Base-by-base conservation (phyloP, 2,329 filamentous ascomycete species). In the Neofusicoccum cordaticola region DNA sequence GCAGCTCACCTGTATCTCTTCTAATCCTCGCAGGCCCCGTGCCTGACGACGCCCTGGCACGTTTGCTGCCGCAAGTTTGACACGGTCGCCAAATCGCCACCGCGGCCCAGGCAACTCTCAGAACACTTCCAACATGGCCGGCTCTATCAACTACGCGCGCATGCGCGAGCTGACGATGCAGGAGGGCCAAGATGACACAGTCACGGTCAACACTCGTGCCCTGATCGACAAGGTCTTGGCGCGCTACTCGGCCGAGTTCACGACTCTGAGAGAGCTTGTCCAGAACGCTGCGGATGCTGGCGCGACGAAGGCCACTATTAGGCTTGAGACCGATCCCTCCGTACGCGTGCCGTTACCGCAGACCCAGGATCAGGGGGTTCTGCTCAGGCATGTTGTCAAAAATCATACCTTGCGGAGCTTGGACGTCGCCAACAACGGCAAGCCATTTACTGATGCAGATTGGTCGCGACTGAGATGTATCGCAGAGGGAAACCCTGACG, bases 281-380 rank as follows among this genome's bases (percentile, higher is more conserved):
- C 95, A 99, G 74, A 99, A 99, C 75, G 95, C 95, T n/a, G 94
- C 95, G 68, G 95, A 99, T 81, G 95, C 95, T 22, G 91, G 93
- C 73, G 95, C 95, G 53, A 91, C 89, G 15, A 93, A 88, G 64
- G 94, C 98, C 70, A 90, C 87, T 51, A 92, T 99, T 74, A 93
- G 90, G 71, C 96, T 95, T 82, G 94, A 99, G 77, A 97, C 94
- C 1, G 78, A 91, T 15, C 93, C 94, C 1, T 97, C 94, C 37
- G 86, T 88, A 2, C 88, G 85, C 12, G 86, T 96, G 3, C 90
- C 93, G 6, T 79, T 86, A 8, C 86, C 94, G 6, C 78, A 81
- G 64, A 86, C 86, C 12, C 85, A 87, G 62, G 88, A 90, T 69
- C 84, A 85, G 60, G 90, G 90, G 64, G 86, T 90, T 56, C 81